A percentile compares a stretch with the other conserved stretches of the same genome.
Conservation (phyloP, 1,139 yeast genomes). For the Magnusiomyces suaveolens region DNA sequence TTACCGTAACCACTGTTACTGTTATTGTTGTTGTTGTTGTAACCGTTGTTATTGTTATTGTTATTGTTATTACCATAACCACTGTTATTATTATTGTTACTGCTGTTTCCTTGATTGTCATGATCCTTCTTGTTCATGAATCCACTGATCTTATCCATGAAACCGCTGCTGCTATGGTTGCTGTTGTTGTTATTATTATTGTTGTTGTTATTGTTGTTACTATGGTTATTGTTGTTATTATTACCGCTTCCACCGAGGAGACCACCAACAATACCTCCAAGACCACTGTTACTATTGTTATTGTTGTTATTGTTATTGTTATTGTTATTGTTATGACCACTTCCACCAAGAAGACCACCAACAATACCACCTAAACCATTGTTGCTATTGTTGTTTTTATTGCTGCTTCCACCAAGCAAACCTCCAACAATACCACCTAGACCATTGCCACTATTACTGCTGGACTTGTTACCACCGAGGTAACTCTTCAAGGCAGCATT, state of each 20-base stretch:
- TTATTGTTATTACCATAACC: neutral
- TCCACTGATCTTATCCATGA: neutral
- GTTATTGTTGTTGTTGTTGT: neutral
- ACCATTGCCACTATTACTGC: neutral
- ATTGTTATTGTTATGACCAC: neutral
- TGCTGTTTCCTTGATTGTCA: neutral
- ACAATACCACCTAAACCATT: constrained; percentile 2
- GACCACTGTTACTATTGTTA: neutral
- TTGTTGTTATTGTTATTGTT: constrained; percentile 1
- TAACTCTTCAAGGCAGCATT: constrained; percentile 3
- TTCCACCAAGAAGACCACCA: constrained; percentile 2
- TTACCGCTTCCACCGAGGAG: neutral
- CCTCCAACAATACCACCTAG: neutral
- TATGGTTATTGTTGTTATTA: constrained; percentile 1
- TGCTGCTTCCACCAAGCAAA: neutral
- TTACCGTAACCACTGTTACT: neutral
- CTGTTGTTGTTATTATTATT: constrained; percentile 2
- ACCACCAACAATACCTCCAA: constrained; percentile 2
- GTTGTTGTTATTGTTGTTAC: neutral
- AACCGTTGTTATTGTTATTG: neutral
- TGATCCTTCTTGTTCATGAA: constrained; percentile 1
- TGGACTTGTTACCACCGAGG: neutral
- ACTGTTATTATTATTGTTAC: neutral
- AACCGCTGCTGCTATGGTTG: constrained; percentile 1
- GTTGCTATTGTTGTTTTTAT: neutral